Conservation (phyloP, 148 eudicot genomes). For the Rhododendron simsii region DNA sequence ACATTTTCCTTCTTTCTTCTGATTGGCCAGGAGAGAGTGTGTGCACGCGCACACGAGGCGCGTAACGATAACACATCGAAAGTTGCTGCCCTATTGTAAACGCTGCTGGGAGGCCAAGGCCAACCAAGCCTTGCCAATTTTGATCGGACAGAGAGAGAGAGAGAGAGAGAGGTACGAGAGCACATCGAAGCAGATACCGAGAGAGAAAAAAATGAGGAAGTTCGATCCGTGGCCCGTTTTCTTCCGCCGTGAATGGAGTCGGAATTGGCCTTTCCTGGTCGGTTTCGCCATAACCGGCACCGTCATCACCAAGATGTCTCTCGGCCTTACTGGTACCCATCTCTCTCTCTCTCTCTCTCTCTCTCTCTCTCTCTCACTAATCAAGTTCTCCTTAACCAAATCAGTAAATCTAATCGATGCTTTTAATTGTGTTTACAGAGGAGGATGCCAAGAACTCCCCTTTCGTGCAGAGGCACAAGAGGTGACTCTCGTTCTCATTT, state of each 20-base stretch:
- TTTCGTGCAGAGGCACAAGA: slow-evolving; percentile 79
- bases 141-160: background rate
- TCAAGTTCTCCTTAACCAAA: background rate
- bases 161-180: background rate
- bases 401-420: too few relatives aligned
- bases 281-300: slow-evolving; percentile 25
- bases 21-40: background rate
- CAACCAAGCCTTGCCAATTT: background rate
- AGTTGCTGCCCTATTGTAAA: background rate
- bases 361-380: background rate
- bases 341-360: background rate
- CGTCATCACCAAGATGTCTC: slow-evolving; percentile 18
- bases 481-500: slow-evolving; percentile 16
- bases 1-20: background rate
- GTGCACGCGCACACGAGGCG: background rate
- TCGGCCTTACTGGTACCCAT: slow-evolving; percentile 19
- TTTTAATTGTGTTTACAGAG: slow-evolving; percentile 33
- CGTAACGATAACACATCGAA: background rate
- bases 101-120: background rate
- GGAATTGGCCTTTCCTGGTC: slow-evolving; percentile 24
- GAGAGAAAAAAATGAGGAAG: slow-evolving; percentile 10
- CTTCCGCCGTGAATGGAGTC: slow-evolving; percentile 19
- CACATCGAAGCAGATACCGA: background rate
- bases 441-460: slow-evolving; percentile 80
- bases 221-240: slow-evolving; percentile 26